Evolutionary conservation across 352 stramenopile species (phyloP), one percentile per base, ranked within the genome.

Genomic region (Halophytophthora polymorphica): DNA sequence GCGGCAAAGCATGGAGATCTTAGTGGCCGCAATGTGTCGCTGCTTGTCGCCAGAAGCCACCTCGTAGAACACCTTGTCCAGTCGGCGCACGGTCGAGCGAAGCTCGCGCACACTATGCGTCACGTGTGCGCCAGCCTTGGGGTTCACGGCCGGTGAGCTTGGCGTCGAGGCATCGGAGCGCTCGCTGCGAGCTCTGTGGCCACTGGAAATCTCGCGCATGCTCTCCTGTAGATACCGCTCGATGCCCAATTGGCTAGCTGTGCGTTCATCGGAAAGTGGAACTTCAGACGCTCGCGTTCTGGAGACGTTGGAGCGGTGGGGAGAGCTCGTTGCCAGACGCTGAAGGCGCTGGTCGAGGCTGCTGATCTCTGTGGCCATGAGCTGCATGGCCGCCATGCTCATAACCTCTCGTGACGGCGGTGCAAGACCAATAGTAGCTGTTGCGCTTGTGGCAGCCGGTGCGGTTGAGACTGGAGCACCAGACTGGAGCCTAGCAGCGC

Each of bases 41-140:
- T 88, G 80, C 59, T 86, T 89, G 50, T 88, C 81, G 7, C 71
- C 77, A 10, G 81, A 80, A 3, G 78, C 80, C 4, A 88, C 76
- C 47, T 90, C 81, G 42, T 86, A 79, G 50, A 90, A 92, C 11
- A 90, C 81, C 36, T 80, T 80, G 38, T 92, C 81, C 7, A 90
- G 66, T 2, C 81, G 58, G 2, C 76, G 74, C 7, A 88, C 64
- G 0, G 75, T 87, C 17, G 81, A 83, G 28, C 78, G 76, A 3
- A 92, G 54, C 22, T 83, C 74, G 11, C 80, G 75, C 17, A 90
- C 74, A 3, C 64, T 63, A 44, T 83, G 65, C 1, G 63, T 83
- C 29, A 91, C 66, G 34, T 86, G 69, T 2, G 78, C 78, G 6
- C 73, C 69, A 0, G 56, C 23, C 4, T 61, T 77, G 7, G 77